Conservation (phyloP, 306 rosid genomes). For the Quercus agrifolia region DNA sequence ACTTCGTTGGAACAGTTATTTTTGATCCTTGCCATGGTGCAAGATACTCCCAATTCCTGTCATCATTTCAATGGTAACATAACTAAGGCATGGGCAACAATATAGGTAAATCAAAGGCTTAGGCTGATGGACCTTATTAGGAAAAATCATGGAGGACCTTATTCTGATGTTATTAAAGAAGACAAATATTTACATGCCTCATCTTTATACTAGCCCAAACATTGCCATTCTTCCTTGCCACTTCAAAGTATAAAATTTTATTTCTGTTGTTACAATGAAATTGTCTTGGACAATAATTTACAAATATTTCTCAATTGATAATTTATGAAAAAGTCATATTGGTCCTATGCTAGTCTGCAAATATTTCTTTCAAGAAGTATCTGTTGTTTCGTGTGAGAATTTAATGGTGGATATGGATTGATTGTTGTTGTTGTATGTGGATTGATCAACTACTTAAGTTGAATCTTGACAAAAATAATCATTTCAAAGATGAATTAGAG, state of each 20-base stretch:
- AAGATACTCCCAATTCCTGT: slow-evolving; percentile 49
- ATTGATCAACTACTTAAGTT: not conserved
- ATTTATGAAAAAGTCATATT: too few relatives aligned
- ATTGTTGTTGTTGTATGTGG: not conserved
- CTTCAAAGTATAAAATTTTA: too few relatives aligned
- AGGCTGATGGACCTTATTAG: not conserved
- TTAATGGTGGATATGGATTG: not conserved
- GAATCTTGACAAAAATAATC: not conserved
- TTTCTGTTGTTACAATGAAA: too few relatives aligned
- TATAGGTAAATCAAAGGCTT: not conserved
- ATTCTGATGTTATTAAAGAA: too few relatives aligned
- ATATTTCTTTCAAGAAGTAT: too few relatives aligned
- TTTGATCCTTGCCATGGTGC: slow-evolving; percentile 47
- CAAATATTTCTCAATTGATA: too few relatives aligned
- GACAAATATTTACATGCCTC: too few relatives aligned
- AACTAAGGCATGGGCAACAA: not conserved
- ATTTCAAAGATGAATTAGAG: not conserved
- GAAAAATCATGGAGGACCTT: not conserved
- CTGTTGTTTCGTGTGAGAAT: too few relatives aligned
- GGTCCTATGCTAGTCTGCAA: too few relatives aligned
- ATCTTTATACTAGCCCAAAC: too few relatives aligned
- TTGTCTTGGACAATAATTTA: too few relatives aligned
- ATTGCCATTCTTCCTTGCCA: too few relatives aligned
- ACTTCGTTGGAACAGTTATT: slow-evolving; percentile 34
- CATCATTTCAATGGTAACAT: not conserved